Base-by-base conservation (phyloP, 345 rosid genomes). In the Stellera chamaejasme region DNA sequence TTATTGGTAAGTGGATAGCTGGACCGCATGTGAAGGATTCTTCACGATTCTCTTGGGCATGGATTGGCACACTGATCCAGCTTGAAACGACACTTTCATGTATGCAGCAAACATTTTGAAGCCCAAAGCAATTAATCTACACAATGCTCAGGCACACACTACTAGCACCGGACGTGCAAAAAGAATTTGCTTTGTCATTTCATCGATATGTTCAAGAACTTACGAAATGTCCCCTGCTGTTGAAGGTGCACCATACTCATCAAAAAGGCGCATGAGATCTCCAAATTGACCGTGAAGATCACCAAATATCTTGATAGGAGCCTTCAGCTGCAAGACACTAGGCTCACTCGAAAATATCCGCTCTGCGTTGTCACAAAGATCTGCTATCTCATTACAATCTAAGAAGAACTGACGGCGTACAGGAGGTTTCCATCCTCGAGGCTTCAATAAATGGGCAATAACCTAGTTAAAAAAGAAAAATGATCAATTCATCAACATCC, bases 341-440 rank as follows among this genome's bases (percentile, higher is more conserved):
- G 96, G 87, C 68, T 89, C 96, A 56, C 72, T 77, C 50, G 95
- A 69, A 79, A 89, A 85, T 68, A 89, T 83, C 43, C 85, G 79
- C 61, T 89, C 96, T 59, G 89, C 95, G 57, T 74, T 78, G 67
- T 89, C 96, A 70, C 96, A 89, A 49, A 89, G 88, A 63, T 89
- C 96, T 47, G 91, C 91, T 73, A 89, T 81, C 68, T 89, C 96
- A 66, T 89, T 85, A 80, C 96, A 89, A 68, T 89, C 96, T 59
- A 89, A 75, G 80, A 85, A 89, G 72, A 89, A 89, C 54, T 85
- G 96, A 44, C 96, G 83, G 48, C 85, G 79, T 60, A 85, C 95
- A 1, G 96, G 96, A 67, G 96, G 91, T 72, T 89, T 89, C 96
- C 96, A 89, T 14, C 96, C 96, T 68, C 96, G 91, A 70, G 96